Evolutionary conservation across 768 basidiomycete species (phyloP).

Genomic region (Boletus rubroflammeus): DNA sequence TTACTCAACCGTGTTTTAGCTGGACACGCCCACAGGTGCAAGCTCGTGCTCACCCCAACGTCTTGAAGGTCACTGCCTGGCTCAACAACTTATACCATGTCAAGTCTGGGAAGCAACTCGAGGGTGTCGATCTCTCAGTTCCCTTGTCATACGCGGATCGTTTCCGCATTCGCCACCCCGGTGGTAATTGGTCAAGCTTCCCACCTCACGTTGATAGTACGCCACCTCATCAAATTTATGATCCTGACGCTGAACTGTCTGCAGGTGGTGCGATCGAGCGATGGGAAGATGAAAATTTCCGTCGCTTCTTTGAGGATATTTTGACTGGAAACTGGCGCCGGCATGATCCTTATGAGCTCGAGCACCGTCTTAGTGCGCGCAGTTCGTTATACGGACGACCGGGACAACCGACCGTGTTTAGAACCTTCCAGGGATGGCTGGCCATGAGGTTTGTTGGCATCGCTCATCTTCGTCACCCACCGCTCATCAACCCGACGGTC

Average conservation of each 20-base stretch:
- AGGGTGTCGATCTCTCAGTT: conserved; percentile 56
- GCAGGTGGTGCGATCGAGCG: conserved; percentile 71
- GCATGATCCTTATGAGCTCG: conserved; percentile 66
- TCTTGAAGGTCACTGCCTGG: conserved; percentile 54
- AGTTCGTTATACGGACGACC: conserved; percentile 61
- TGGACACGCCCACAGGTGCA: conserved; percentile 58
- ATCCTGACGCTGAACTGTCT: neutral
- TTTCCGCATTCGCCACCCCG: conserved; percentile 70
- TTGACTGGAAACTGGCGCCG: conserved; percentile 57
- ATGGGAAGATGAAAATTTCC: conserved; percentile 61
- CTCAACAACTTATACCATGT: conserved; percentile 62
- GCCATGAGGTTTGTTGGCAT: conserved; percentile 50
- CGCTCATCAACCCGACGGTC: neutral
- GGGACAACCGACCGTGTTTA: conserved; percentile 50
- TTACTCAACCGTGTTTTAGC: conserved; percentile 21
- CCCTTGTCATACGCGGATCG: conserved; percentile 72
- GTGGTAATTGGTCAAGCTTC: conserved; percentile 50
- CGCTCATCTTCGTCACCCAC: neutral
- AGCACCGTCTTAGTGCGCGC: conserved; percentile 54
- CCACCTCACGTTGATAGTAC: conserved; percentile 53
- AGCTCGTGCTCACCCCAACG: conserved; percentile 65
- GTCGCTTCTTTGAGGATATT: conserved; percentile 59
- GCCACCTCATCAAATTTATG: conserved; percentile 21
- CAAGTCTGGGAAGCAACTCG: conserved; percentile 34
- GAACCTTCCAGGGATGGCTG: conserved; percentile 78